Conservation (phyloP, 306 rosid species). For the Dalbergia cochinchinensis region DNA sequence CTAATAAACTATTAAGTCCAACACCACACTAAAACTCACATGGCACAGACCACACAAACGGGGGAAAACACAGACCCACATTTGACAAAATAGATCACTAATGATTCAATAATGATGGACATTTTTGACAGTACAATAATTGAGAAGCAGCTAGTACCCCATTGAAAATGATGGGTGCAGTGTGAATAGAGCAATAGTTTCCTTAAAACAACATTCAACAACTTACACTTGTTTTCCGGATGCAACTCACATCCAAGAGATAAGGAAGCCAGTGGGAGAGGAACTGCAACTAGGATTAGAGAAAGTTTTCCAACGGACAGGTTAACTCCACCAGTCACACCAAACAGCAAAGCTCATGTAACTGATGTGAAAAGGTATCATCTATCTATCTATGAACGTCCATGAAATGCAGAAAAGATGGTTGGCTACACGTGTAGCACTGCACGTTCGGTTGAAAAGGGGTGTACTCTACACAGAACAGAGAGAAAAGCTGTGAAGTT, state of each 20-base stretch:
- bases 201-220: constrained; percentile 40
- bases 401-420: constrained; percentile 51
- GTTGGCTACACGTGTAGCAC: constrained; percentile 57
- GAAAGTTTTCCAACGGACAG: constrained; percentile 44
- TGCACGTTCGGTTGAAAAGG: constrained; percentile 57
- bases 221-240: constrained; percentile 49
- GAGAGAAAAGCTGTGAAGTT: constrained; percentile 50
- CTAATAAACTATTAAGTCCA: constrained; percentile 36
- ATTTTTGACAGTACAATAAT: constrained; percentile 34
- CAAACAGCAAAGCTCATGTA: constrained; percentile 52
- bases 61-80: constrained; percentile 40
- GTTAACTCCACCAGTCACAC: constrained; percentile 52
- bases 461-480: constrained; percentile 41
- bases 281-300: constrained; percentile 19
- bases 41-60: constrained; percentile 24
- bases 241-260: constrained; percentile 40
- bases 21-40: constrained; percentile 47
- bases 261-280: neutral
- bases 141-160: constrained; percentile 35
- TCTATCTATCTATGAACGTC: constrained; percentile 29
- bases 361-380: constrained; percentile 51
- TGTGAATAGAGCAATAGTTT: constrained; percentile 24
- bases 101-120: constrained; percentile 45
- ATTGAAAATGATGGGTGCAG: constrained; percentile 42
- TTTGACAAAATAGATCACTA: constrained; percentile 28